phyloP scores from a whole-genome alignment of 129 eudicot genomes.

The Kitagawia praeruptora region DNA sequence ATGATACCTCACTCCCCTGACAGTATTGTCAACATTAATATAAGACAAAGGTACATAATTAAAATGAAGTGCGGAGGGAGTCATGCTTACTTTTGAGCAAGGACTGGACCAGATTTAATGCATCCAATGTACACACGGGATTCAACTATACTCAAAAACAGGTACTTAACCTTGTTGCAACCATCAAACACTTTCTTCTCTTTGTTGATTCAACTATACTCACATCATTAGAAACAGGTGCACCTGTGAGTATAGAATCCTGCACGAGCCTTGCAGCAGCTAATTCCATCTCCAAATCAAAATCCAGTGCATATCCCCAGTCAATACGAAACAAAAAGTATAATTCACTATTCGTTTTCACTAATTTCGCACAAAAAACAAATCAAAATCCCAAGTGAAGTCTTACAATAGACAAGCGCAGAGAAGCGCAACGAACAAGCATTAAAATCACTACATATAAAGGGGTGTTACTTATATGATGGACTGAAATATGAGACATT shows the following conservation, averaged over 20 bases:
- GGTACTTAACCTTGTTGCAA: conserved; percentile 69
- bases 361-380: too few relatives aligned
- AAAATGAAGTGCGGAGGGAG: conserved; percentile 1
- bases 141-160: conserved; percentile 9
- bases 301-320: too few relatives aligned
- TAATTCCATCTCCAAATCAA: conserved; percentile 79
- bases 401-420: too few relatives aligned
- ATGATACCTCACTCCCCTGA: conserved; percentile 88
- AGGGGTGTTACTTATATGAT: too few relatives aligned
- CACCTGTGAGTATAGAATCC: conserved; percentile 59
- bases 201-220: conserved; percentile 32
- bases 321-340: too few relatives aligned
- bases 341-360: too few relatives aligned
- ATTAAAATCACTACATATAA: too few relatives aligned
- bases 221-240: conserved; percentile 50
- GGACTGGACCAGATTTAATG: conserved; percentile 96
- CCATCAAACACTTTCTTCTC: conserved; percentile 80
- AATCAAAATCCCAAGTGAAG: too few relatives aligned
- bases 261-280: conserved; percentile 88
- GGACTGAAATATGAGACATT: too few relatives aligned
- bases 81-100: conserved; percentile 62
- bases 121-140: conserved; percentile 84
- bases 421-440: too few relatives aligned
- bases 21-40: conserved; percentile 14
- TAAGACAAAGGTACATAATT: neutral